These are phyloP conservation scores for Vinca major DNA, from an alignment of 305 asterid genomes.

Conservation along the genomic window DNA sequence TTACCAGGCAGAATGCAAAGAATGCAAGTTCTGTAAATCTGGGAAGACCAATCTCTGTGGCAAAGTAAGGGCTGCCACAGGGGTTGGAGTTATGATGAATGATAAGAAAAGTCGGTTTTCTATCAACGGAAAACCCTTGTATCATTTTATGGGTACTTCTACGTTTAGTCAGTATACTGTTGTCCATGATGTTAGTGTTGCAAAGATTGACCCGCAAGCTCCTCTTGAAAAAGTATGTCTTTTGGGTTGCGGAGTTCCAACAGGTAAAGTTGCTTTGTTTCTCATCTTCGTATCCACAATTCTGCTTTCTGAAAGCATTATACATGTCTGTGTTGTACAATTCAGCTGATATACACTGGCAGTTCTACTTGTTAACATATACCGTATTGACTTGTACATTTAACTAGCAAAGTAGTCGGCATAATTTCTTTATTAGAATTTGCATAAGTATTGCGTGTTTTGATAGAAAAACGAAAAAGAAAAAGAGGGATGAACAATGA, in stretches of 20 bases:
- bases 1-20: constrained; percentile 95
- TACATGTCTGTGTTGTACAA: neutral
- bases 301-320: neutral
- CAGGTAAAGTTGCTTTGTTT: constrained; percentile 41
- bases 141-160: constrained; percentile 99
- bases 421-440: neutral
- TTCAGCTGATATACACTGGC: neutral
- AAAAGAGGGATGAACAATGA: neutral
- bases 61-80: constrained; percentile 89
- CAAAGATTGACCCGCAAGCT: constrained; percentile 82
- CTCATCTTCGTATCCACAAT: neutral
- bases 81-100: constrained; percentile 93
- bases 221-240: constrained; percentile 97
- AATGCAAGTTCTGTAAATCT: constrained; percentile 96
- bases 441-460: neutral
- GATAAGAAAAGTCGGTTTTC: constrained; percentile 91
- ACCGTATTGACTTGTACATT: neutral
- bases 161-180: constrained; percentile 97
- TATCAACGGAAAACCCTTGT: constrained; percentile 67
- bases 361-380: neutral
- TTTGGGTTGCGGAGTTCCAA: constrained; percentile 98
- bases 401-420: neutral
- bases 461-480: neutral
- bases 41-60: constrained; percentile 99
- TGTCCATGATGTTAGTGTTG: constrained; percentile 97